phyloP scores from a whole-genome alignment of 108 stramenopile genomes.

The Cyclotella cryptica region DNA sequence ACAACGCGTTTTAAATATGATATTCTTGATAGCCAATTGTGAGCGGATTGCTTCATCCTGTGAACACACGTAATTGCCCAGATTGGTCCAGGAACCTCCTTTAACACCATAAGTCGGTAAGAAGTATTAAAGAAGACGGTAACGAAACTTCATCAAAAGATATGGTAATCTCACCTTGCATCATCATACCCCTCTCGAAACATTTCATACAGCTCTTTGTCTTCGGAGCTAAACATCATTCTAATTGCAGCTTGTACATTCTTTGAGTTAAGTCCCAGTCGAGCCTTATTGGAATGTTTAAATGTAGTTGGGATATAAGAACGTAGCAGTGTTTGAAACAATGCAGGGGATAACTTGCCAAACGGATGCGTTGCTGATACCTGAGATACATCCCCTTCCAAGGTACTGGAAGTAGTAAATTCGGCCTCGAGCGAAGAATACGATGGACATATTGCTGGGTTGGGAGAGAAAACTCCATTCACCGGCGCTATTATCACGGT shows the following conservation, averaged over 20 bases:
- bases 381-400: not conserved
- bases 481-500: conserved; percentile 71
- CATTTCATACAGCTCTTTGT: conserved; percentile 44
- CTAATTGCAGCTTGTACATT: conserved; percentile 27
- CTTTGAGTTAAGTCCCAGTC: conserved; percentile 37
- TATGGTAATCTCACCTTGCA: conserved; percentile 37
- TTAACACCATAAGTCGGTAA: not conserved
- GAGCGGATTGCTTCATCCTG: not conserved
- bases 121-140: not conserved
- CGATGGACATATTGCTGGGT: conserved; percentile 58
- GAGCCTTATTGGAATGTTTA: conserved; percentile 42
- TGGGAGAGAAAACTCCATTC: conserved; percentile 49
- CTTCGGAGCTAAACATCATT: conserved; percentile 53
- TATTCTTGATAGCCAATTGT: no score
- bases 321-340: conserved; percentile 20
- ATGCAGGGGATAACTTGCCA: conserved; percentile 1
- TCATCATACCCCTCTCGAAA: conserved; percentile 60
- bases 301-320: conserved; percentile 44
- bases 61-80: conserved; percentile 27
- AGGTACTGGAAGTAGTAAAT: not conserved
- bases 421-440: conserved; percentile 19
- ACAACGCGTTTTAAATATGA: no score
- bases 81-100: conserved; percentile 36
- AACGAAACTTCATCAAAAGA: not conserved
- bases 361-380: not conserved